phyloP scores from a whole-genome alignment of 768 basidiomycete species.

The Pleurotus pulmonarius region DNA sequence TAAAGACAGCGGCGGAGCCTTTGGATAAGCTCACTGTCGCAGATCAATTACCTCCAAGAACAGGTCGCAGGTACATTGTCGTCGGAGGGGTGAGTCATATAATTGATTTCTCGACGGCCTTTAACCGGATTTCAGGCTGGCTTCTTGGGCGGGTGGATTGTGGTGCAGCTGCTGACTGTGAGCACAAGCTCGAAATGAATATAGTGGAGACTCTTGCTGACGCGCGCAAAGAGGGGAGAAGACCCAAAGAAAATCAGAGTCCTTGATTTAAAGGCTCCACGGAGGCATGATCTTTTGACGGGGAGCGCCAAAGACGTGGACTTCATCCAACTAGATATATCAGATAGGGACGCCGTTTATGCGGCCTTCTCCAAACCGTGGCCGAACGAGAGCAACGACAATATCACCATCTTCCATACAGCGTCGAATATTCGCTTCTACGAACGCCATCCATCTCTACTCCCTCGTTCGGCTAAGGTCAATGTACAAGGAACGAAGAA shows the following conservation, averaged over 20 bases:
- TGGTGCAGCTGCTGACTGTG: slow-evolving; percentile 49
- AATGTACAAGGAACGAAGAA: slow-evolving; percentile 70
- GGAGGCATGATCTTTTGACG: slow-evolving; percentile 49
- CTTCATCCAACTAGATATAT: slow-evolving; percentile 58
- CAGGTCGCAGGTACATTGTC: slow-evolving; percentile 72
- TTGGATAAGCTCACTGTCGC: slow-evolving; percentile 25
- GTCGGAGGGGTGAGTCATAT: slow-evolving; percentile 61
- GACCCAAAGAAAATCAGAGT: slow-evolving; percentile 61
- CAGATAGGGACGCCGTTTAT: slow-evolving; percentile 47
- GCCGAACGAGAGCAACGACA: slow-evolving; percentile 30
- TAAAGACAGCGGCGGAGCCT: slow-evolving; percentile 25
- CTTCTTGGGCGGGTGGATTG: slow-evolving; percentile 78
- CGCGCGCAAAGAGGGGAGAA: slow-evolving; percentile 52
- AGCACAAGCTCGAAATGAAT: not conserved
- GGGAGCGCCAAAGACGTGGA: slow-evolving; percentile 50
- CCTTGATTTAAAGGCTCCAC: slow-evolving; percentile 62
- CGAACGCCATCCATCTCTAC: slow-evolving; percentile 51
- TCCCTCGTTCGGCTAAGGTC: slow-evolving; percentile 53
- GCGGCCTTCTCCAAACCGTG: slow-evolving; percentile 65
- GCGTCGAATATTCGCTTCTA: slow-evolving; percentile 79
- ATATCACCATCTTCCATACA: slow-evolving; percentile 69
- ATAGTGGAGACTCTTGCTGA: not conserved
- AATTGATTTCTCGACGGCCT: not conserved
- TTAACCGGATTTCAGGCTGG: slow-evolving; percentile 46
- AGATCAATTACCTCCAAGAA: slow-evolving; percentile 58